Percentiles rank a stretch among this genome's conserved stretches.
These are phyloP conservation scores for Corynascus novoguineensis DNA, from an alignment of 495 filamentous ascomycete genomes.

Conservation along the genomic window DNA sequence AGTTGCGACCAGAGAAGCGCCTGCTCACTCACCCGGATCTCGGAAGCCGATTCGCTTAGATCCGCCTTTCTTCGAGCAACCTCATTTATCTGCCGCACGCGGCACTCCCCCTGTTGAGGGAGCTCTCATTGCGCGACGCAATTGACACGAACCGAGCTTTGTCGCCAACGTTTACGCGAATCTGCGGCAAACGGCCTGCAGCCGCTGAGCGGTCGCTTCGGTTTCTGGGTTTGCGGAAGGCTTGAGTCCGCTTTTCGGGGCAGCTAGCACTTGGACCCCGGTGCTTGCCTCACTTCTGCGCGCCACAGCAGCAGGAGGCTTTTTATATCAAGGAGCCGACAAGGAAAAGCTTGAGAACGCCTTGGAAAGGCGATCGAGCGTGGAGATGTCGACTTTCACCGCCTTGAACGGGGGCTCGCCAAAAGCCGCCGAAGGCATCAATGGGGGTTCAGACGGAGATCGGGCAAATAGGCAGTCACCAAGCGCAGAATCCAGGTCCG, in stretches of 20 bases:
- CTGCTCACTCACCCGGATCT: background rate
- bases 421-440: slow-evolving; percentile 32
- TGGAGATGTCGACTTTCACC: slow-evolving; percentile 44
- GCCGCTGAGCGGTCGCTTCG: slow-evolving; percentile 4
- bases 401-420: slow-evolving; percentile 46
- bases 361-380: slow-evolving; percentile 17
- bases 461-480: slow-evolving; percentile 21
- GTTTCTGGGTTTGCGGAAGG: background rate
- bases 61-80: slow-evolving; percentile 14
- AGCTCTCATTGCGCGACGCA: slow-evolving; percentile 4
- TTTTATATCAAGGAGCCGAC: background rate
- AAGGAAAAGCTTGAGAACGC: background rate
- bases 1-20: too few species aligned
- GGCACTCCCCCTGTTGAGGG: slow-evolving; percentile 6
- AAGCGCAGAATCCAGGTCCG: slow-evolving; percentile 28
- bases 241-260: background rate
- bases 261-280: too few species aligned
- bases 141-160: background rate
- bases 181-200: background rate
- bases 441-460: slow-evolving; percentile 26
- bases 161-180: background rate
- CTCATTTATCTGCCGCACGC: slow-evolving; percentile 23
- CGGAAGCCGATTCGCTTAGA: slow-evolving; percentile 6
- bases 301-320: background rate
- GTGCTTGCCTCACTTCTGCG: background rate